Evolutionary conservation across 78 protist species (phyloP), one percentile per base, ranked within the genome.

Genomic region (Dictyostelium citrinum): DNA sequence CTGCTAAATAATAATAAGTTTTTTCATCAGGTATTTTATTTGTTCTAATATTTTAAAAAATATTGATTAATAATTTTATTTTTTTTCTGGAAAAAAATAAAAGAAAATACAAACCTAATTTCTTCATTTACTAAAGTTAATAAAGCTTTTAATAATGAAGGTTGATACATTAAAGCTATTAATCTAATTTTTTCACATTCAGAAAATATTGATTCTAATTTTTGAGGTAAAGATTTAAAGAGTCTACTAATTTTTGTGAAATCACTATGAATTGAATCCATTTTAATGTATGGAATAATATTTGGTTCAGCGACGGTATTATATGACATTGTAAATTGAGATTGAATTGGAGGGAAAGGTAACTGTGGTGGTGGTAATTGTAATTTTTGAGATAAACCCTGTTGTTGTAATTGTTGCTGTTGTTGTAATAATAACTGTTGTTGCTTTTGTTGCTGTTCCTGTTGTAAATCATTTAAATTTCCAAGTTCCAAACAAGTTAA

Each of bases 141-240:
- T 33, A 88, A 31, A 17, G 46, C 72, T 22, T 37, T 17, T 7
- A 68, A 17, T 24, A 76, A 75, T 16, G 24, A 46, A 41, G 93
- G 93, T 12, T 88, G 93, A 64, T 88, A 88, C 27, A 78, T 58
- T 33, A 78, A 43, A 5, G 93, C 85, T 4, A 67, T 10, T 27
- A 27, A 46, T 37, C 93, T 51, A 41, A 88, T 79, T 22, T 79
- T 78, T 33, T 88, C 93, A 46, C 93, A 88, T 37, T 88, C 93
- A 3, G 51, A 10, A 3, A 78, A 27, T 3, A 88, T 20, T 5
- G 74, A 35, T 46, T 88, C 93, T 3, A 78, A n/a, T 31, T 78
- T 88, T 17, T 35, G 49, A 4, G 93, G 93, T 22, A 24, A 46
- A 5, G 93, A 61, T 46, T 82, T 58, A 60, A 78, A 46, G 9